Conservation (phyloP, 2,329 filamentous ascomycete genomes). For the Cladophialophora bantiana region DNA sequence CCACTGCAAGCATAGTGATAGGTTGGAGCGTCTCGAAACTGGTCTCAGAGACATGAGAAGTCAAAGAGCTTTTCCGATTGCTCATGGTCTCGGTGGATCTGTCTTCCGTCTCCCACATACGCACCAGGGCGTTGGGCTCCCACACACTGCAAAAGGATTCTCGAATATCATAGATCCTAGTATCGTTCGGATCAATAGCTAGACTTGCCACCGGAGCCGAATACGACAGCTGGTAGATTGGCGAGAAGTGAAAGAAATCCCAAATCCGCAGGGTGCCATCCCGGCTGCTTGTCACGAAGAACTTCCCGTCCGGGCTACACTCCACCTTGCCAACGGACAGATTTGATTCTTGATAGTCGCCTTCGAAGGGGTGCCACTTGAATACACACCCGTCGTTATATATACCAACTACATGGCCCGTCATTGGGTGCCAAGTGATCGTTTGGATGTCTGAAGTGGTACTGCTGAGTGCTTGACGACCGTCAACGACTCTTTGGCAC, state of each 20-base stretch:
- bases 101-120: slow-evolving; percentile 29
- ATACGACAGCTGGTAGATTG: slow-evolving; percentile 40
- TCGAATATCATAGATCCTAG: slow-evolving; percentile 43
- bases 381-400: slow-evolving; percentile 46
- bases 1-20: slow-evolving; percentile 38
- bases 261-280: slow-evolving; percentile 41
- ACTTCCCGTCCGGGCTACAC: slow-evolving; percentile 39
- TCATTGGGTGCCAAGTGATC: slow-evolving; percentile 42
- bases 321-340: slow-evolving; percentile 37
- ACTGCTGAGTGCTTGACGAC: slow-evolving; percentile 3
- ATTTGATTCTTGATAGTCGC: slow-evolving; percentile 39
- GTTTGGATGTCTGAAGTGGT: slow-evolving; percentile 20
- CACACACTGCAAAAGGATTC: slow-evolving; percentile 42
- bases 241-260: slow-evolving; percentile 38
- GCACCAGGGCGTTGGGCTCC: slow-evolving; percentile 42
- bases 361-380: slow-evolving; percentile 47
- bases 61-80: slow-evolving; percentile 27
- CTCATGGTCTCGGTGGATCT: slow-evolving; percentile 35
- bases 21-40: slow-evolving; percentile 32
- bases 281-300: slow-evolving; percentile 41
- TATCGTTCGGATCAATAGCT: slow-evolving; percentile 40
- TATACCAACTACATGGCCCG: slow-evolving; percentile 44
- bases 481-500: slow-evolving; percentile 12
- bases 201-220: slow-evolving; percentile 37
- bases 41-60: slow-evolving; percentile 11